phyloP scores from a whole-genome alignment of 176 grass and related monocot genomes.

The Lolium perenne region DNA sequence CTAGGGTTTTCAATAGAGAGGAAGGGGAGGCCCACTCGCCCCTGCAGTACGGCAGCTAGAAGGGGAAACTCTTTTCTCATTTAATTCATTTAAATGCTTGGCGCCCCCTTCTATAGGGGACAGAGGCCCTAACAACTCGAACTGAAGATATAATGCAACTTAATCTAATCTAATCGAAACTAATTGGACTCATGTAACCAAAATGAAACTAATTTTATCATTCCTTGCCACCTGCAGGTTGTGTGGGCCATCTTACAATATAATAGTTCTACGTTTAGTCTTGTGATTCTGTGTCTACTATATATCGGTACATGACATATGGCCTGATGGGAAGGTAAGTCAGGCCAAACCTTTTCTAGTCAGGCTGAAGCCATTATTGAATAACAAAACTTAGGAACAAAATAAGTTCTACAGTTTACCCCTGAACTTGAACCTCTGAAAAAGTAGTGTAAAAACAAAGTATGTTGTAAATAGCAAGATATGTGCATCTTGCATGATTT shows the following conservation, averaged over 20 bases:
- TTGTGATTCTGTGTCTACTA: background rate
- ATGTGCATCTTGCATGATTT: constrained; percentile 29
- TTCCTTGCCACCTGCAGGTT: background rate
- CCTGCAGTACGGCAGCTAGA: background rate
- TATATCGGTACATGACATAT: constrained; percentile 23
- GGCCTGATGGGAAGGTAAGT: constrained; percentile 29
- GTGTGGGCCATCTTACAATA: background rate
- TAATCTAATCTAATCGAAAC: background rate
- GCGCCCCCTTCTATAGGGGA: background rate
- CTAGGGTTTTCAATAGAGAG: background rate
- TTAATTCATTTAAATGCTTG: constrained; percentile 12
- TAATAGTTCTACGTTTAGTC: background rate
- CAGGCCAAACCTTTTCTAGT: background rate
- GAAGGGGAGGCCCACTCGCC: background rate
- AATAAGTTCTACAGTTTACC: constrained; percentile 7
- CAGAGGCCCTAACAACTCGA: background rate
- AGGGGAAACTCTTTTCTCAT: background rate
- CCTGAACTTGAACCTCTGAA: constrained; percentile 3
- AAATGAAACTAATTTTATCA: background rate
- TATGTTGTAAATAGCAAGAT: constrained; percentile 19
- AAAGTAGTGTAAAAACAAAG: constrained; percentile 20
- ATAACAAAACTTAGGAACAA: constrained; percentile 31
- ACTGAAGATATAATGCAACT: constrained; percentile 3
- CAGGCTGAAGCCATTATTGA: constrained; percentile 30
- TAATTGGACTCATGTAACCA: constrained; percentile 4